Evolutionary conservation across 2,329 filamentous ascomycete species (phyloP), one percentile per base, ranked within the genome.

Genomic region (Colletotrichum scovillei): DNA sequence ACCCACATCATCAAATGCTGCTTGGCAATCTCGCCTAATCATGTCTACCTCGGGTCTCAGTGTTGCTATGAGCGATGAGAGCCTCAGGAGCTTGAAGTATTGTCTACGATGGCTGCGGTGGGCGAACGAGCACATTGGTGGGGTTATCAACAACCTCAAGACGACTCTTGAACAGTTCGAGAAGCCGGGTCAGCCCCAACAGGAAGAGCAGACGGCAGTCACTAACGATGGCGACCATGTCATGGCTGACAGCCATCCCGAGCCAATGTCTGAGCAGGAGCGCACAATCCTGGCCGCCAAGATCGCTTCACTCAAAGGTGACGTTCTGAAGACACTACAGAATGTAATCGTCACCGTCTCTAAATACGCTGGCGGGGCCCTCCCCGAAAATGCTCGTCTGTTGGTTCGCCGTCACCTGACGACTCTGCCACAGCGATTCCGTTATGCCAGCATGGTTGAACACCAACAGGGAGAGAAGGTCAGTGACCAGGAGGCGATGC

Each of bases 1-100:
- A 12, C 69, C 76, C 38, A 73, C 77, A 16, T 75, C 78, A 9
- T 75, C 76, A 58, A 77, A 76, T 9, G 73, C 77, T 32, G 80
- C 87, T 79, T 97, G 95, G 95, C 94, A 94, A 74, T 94, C 93
- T 12, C 92, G 95, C 16, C 86, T 98, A 22, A 93, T 98, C 76
- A 94, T 97, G 81, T 95, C 94, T 5, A 98, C 96, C 0, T 97
- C 95, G 0, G 96, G 95, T 0, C 88, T 98, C 0, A 95, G 95
- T 75, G 92, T 97, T 19, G 95, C 97, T 1, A 95, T 99, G 89
- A 97, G 93, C 78, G 93, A 97, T 22, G 93, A 97, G 78, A 97
- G 94, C 26, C 85, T 98, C 9, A 90, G 92, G 64, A 97, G 93
- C 74, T 85, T 99, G 55, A 95, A 94, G 77, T 96, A 95, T 78